Conservation (phyloP, 805 yeast genomes). For the Cyberlindnera suaveolens region DNA sequence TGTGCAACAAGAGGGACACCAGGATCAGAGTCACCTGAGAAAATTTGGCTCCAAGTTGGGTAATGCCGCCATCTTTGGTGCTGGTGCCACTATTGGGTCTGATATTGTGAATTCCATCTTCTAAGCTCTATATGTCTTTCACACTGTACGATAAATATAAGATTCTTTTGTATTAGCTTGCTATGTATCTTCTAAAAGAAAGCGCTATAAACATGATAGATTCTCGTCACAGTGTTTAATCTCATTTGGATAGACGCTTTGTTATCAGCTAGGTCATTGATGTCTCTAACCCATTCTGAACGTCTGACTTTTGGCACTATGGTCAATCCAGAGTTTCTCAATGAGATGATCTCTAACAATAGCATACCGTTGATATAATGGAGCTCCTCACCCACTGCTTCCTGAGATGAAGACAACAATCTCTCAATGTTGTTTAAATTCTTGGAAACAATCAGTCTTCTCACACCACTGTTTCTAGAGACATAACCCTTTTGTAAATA, state of each 20-base stretch:
- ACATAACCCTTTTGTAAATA: slow-evolving; percentile 33
- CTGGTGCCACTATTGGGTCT: slow-evolving; percentile 91
- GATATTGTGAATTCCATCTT: slow-evolving; percentile 72
- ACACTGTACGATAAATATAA: neutral
- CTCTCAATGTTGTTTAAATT: slow-evolving; percentile 55
- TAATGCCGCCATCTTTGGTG: slow-evolving; percentile 92
- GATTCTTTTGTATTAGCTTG: neutral
- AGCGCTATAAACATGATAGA: slow-evolving; percentile 54
- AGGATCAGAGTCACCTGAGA: slow-evolving; percentile 35
- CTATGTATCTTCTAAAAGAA: slow-evolving; percentile 14
- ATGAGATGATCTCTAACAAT: slow-evolving; percentile 56
- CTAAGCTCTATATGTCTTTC: slow-evolving; percentile 19
- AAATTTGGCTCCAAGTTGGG: slow-evolving; percentile 78
- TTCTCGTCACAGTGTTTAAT: slow-evolving; percentile 43
- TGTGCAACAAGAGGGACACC: slow-evolving; percentile 25
- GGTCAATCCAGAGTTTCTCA: slow-evolving; percentile 42
- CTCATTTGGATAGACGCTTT: slow-evolving; percentile 33
- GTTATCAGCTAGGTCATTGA: slow-evolving; percentile 49
- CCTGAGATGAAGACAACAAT: slow-evolving; percentile 32
- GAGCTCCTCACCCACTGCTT: slow-evolving; percentile 19
- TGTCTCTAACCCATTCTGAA: slow-evolving; percentile 56
- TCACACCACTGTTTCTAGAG: slow-evolving; percentile 8
- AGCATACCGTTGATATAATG: slow-evolving; percentile 50
- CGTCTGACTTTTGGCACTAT: slow-evolving; percentile 45
- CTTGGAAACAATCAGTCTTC: slow-evolving; percentile 31